Conservation (phyloP, 2,329 filamentous ascomycete genomes). For the Penicillium brasilianum region DNA sequence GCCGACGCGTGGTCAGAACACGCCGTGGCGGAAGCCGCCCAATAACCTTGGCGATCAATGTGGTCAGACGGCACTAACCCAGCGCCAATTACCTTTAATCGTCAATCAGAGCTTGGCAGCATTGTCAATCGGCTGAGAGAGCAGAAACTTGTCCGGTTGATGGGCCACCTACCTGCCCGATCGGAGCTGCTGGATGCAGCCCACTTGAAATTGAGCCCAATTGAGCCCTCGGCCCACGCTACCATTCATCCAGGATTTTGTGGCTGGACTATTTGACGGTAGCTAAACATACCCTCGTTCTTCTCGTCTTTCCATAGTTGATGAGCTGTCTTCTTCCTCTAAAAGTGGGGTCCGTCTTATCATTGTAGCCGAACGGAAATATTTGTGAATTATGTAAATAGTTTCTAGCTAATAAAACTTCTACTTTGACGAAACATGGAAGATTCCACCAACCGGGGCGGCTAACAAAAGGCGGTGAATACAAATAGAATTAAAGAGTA, state of each 20-base stretch:
- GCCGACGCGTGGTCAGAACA: slow-evolving; percentile 14
- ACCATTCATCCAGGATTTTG: not conserved
- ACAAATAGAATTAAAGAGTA: too few species aligned
- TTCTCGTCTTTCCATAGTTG: not conserved
- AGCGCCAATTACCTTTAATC: not conserved
- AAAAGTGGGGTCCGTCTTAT: not conserved
- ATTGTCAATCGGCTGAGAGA: not conserved
- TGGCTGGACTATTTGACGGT: too few species aligned
- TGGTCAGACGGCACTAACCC: not conserved
- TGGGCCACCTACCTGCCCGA: not conserved
- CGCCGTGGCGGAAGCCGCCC: slow-evolving; percentile 9
- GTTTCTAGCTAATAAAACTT: not conserved
- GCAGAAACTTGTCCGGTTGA: not conserved
- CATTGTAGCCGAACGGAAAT: not conserved
- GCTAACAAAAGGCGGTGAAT: too few species aligned
- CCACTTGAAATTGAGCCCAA: too few species aligned
- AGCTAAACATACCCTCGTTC: not conserved
- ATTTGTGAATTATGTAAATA: not conserved
- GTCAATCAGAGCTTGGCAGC: not conserved
- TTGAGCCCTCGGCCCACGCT: too few species aligned
- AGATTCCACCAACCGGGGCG: too few species aligned
- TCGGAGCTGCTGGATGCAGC: too few species aligned
- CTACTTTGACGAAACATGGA: too few species aligned
- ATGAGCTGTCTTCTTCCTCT: not conserved
- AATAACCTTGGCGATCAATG: slow-evolving; percentile 2